Base-by-base conservation (phyloP, 352 stramenopile genomes). In the Phytophthora meadii region DNA sequence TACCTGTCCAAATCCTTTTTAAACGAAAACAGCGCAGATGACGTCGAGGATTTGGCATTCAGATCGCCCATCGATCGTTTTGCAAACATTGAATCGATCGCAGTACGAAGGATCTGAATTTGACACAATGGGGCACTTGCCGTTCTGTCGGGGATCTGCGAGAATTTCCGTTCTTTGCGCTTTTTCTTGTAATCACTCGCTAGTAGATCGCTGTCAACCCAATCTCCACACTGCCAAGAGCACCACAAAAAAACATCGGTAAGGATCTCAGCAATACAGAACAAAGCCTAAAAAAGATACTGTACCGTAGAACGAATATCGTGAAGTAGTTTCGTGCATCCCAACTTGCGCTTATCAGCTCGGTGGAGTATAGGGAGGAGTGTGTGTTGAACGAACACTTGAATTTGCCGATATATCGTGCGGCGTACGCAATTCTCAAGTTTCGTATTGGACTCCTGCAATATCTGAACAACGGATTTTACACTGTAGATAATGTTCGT, bases 1-100 rank as follows among this genome's bases (percentile, higher is more conserved):
- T 74, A 90, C 81, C 77, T 87, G 53, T 91, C 87, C 1, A 97
- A 66, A 25, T 94, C 89, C n/a, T 88, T 82, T 60, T 92, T 91
- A 50, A 85, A 83, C 4, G 87, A 85, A 48, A 95, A 84, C 5
- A 89, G 11, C 12, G 53, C 55, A 14, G 68, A 74, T 25, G 70
- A 59, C 30, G 63, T 22, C 22, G 67, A 68, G 8, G 70, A 52
- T 46, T 90, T 88, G 30, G 62, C 51, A 55, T 90, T 82, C 36
- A 81, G 28, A 47, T 93, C 79, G 1, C 77, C 81, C 62, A 83
- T 88, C 4, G 79, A 87, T 9, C 78, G 71, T 32, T 87, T 81
- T 27, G 81, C 74, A 64, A 87, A 95, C 5, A 96, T 76, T 0
- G 85, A 72, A 30, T 88, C 72, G 2, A 88, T 69, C 9, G 74